Evolutionary conservation across 345 rosid species (phyloP), one percentile per base, ranked within the genome.

Genomic region (Arabis hirsuta): DNA sequence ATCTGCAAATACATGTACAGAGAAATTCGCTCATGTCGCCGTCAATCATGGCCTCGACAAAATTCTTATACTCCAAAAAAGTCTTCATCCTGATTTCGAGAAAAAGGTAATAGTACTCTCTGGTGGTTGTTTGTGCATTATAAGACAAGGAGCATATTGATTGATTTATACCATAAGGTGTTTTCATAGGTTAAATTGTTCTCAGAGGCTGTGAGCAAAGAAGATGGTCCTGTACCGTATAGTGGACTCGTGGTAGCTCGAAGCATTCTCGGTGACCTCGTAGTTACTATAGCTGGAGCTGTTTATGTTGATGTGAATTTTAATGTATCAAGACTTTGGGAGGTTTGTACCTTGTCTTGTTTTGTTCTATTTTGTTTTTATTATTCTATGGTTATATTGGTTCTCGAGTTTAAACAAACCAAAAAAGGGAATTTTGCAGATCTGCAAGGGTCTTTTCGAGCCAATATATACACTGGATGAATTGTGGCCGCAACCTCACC

Each of bases 11-110:
- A 39, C 76, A 43, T 82, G 86, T 47, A 83, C 84, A 4, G 89
- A 90, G 79, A 87, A 84, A 46, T 84, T 86, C 34, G 92, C 90
- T 7, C 88, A 89, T 9, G 86, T 81, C 5, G 90, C 91, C 26
- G 29, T 87, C 51, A 79, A 61, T 12, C 87, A 79, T 16, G 71
- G 80, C 1, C 74, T 89, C 6, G 80, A 81, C 51, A 34, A 38
- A 11, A 80, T 66, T 29, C 42, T 86, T 9, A 6, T 39, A 34
- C 4, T 6, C 38, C 9, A 34, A 1, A 34, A 34, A 31, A 87
- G 6, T 6, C 9, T 9, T 9, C 55, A 34, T 34, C 9, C 38
- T 34, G 6, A 7, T 34, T 3, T 34, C 38, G 38, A 34, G 6
- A 9, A 6, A 34, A 34, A 34, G 38, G 38, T 34, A 34, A 34